Evolutionary conservation across 1,284 basidiomycete genomes (phyloP).

Genomic region (Exobasidium cylindrosporum): DNA sequence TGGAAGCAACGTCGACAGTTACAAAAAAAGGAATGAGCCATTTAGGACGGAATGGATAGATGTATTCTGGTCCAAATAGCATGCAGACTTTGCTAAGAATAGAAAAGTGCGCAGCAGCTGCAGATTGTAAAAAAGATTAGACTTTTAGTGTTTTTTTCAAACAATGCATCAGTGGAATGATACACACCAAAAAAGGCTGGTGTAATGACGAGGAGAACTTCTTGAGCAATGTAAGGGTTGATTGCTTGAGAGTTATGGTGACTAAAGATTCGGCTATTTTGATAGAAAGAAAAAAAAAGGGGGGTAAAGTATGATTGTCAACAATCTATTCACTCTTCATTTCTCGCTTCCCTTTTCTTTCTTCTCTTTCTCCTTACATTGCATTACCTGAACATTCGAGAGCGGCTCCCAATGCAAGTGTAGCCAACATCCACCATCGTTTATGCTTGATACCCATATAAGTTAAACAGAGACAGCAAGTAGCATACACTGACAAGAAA

Average conservation of each 20-base stretch:
- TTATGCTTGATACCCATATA: conserved; percentile 14
- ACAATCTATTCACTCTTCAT: no score
- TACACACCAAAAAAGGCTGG: conserved; percentile 37
- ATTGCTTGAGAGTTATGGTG: conserved; percentile 19
- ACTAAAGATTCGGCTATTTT: conserved; percentile 28
- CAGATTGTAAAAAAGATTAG: no score
- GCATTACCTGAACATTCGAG: conserved; percentile 1
- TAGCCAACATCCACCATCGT: conserved; percentile 24
- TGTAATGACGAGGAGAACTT: conserved; percentile 31
- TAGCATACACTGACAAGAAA: conserved; percentile 19
- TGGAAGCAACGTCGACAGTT: conserved; percentile 26
- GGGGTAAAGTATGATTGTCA: no score
- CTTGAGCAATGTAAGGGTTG: conserved; percentile 32
- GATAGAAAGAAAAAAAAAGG: neutral
- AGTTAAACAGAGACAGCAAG: conserved; percentile 15
- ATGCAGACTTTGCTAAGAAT: conserved; percentile 22
- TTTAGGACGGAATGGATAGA: conserved; percentile 18
- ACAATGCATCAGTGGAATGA: no score
- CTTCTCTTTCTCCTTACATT: no score
- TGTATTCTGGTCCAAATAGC: conserved; percentile 22
- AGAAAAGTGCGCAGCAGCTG: conserved; percentile 32
- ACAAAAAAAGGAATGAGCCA: conserved; percentile 37
- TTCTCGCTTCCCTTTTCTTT: no score
- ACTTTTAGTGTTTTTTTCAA: no score
- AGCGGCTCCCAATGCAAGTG: neutral